These are phyloP conservation scores for Paragyromitra xinjiangensis DNA, from an alignment of 495 filamentous ascomycete species.

Conservation along the genomic window DNA sequence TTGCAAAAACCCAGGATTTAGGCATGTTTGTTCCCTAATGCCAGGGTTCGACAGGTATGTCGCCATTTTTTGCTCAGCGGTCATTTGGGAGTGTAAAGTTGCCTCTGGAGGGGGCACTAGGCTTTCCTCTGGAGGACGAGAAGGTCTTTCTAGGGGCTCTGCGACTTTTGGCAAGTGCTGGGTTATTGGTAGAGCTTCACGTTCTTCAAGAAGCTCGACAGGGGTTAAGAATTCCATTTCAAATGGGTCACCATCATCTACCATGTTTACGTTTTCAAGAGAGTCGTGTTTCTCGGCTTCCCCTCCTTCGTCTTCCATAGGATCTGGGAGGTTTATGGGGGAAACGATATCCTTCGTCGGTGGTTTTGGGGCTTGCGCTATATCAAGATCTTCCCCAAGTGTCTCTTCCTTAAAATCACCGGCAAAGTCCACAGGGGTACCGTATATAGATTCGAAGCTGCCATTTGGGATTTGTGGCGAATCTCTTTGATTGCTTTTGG, in stretches of 20 bases:
- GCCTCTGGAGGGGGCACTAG: background rate
- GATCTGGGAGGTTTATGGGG: slow-evolving; percentile 3
- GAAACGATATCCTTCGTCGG: background rate
- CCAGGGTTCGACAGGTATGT: slow-evolving; percentile 79
- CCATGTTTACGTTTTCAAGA: slow-evolving; percentile 4
- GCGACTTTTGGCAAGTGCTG: background rate
- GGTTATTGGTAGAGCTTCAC: slow-evolving; percentile 10
- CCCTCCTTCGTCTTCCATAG: background rate
- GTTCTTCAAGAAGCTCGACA: slow-evolving; percentile 18
- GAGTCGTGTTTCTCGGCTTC: background rate
- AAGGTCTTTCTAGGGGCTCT: background rate
- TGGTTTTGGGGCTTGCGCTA: background rate
- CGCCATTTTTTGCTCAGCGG: slow-evolving; percentile 91
- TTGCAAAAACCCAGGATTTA: slow-evolving; percentile 89
- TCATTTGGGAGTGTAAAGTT: slow-evolving; percentile 55
- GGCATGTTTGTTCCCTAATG: slow-evolving; percentile 83
- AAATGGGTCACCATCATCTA: background rate
- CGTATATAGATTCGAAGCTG: slow-evolving; percentile 33
- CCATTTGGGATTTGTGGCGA: too few species aligned
- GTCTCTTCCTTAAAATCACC: background rate
- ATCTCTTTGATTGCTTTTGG: background rate
- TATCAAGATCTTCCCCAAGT: background rate
- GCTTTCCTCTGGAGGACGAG: background rate
- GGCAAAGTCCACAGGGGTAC: slow-evolving; percentile 38
- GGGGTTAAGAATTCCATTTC: slow-evolving; percentile 27